Evolutionary conservation across 768 basidiomycete genomes (phyloP).

Genomic region (Kwoniella sp.): DNA sequence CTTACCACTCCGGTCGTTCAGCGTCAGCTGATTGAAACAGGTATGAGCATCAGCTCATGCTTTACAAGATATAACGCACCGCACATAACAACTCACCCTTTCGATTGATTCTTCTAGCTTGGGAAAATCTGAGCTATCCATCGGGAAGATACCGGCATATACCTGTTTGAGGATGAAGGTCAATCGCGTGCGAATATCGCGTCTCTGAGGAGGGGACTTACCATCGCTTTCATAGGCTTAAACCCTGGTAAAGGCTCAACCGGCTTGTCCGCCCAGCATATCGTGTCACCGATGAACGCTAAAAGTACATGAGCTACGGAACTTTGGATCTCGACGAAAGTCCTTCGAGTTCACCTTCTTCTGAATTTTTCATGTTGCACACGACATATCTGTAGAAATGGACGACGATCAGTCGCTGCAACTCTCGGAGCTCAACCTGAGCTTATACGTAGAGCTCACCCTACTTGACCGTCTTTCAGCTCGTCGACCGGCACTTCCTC

Average conservation of each 20-base stretch:
- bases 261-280: conserved; percentile 71
- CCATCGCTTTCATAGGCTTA: conserved; percentile 92
- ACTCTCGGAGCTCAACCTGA: too few relatives aligned
- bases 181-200: conserved; percentile 10
- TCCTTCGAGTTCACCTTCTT: conserved; percentile 71
- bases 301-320: too few relatives aligned
- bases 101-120: conserved; percentile 96
- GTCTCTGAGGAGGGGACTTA: too few relatives aligned
- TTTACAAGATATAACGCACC: too few relatives aligned
- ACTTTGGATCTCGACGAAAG: too few relatives aligned
- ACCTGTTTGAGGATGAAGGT: too few relatives aligned
- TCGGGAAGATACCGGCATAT: conserved; percentile 90
- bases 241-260: conserved; percentile 89
- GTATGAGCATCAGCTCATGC: not conserved
- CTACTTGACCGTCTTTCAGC: conserved; percentile 55
- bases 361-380: conserved; percentile 97
- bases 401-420: not conserved
- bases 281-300: conserved; percentile 80
- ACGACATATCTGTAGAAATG: conserved; percentile 58
- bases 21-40: conserved; percentile 38
- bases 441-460: conserved; percentile 41
- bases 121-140: conserved; percentile 85
- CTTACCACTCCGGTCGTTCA: conserved; percentile 55
- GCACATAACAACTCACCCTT: conserved; percentile 66
- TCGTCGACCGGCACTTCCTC: conserved; percentile 73